phyloP scores from a whole-genome alignment of 2,329 filamentous ascomycete genomes.

The Scedosporium dehoogii region DNA sequence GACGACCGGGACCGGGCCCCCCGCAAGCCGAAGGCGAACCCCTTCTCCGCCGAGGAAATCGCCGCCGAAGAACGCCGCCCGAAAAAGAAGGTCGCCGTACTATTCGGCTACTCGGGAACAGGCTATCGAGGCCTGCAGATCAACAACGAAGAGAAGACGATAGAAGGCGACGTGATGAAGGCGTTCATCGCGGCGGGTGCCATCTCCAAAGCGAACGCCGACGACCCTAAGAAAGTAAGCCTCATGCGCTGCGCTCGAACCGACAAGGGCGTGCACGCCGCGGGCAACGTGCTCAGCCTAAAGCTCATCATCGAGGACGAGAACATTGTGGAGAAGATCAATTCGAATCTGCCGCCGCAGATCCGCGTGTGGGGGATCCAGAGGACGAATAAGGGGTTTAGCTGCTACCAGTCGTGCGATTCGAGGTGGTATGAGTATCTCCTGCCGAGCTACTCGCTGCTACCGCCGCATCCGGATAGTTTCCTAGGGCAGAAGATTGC shows the following conservation, averaged over 20 bases:
- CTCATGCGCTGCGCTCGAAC: constrained; percentile 90
- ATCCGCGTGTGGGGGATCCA: constrained; percentile 94
- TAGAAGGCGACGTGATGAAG: constrained; percentile 88
- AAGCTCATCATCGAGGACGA: constrained; percentile 93
- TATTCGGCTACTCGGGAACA: constrained; percentile 92
- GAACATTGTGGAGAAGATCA: constrained; percentile 84
- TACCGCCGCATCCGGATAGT: constrained; percentile 84
- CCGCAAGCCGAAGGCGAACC: constrained; percentile 24
- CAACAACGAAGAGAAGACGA: constrained; percentile 72
- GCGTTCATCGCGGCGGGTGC: constrained; percentile 86
- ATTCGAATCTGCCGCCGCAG: constrained; percentile 71
- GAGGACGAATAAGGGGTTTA: constrained; percentile 82
- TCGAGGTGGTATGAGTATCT: constrained; percentile 96
- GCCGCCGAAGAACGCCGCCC: constrained; percentile 76
- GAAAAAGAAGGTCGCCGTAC: constrained; percentile 91
- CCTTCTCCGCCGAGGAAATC: constrained; percentile 68
- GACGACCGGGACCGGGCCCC: constrained; percentile 9
- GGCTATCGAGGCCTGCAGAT: constrained; percentile 98
- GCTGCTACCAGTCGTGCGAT: constrained; percentile 89
- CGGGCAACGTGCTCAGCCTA: constrained; percentile 87
- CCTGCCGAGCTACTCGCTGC: constrained; percentile 82
- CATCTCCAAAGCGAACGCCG: constrained; percentile 92
- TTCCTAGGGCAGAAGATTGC: constrained; percentile 75
- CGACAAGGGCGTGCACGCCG: constrained; percentile 94
- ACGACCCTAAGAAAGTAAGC: constrained; percentile 93